Conservation (phyloP, 148 eudicot species). For the Spergularia marina region DNA sequence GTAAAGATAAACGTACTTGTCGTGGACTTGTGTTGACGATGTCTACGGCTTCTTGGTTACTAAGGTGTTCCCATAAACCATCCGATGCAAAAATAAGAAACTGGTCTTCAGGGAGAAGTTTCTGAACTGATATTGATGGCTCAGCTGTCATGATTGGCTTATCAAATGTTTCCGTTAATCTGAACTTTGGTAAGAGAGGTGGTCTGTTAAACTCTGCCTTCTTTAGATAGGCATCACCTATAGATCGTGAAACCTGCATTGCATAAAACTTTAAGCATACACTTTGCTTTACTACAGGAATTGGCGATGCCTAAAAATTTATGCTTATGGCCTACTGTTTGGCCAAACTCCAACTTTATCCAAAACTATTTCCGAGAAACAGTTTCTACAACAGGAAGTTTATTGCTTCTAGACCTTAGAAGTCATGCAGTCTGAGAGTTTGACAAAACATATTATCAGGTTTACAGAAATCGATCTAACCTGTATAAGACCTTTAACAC, state of each 20-base stretch:
- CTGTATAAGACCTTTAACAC: conserved; percentile 89
- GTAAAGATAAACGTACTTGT: conserved; percentile 34
- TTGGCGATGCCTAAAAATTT: no score
- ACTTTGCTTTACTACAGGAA: no score
- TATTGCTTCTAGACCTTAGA: no score
- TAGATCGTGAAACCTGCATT: conserved; percentile 67
- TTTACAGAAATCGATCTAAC: conserved; percentile 23
- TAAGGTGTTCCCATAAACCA: conserved; percentile 85
- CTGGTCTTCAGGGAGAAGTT: conserved; percentile 54
- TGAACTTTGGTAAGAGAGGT: conserved; percentile 59
- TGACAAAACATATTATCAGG: no score
- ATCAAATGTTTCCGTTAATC: conserved; percentile 50
- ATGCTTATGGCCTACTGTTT: no score
- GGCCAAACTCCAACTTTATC: no score
- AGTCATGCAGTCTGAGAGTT: no score
- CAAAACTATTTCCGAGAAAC: no score
- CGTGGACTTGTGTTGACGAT: conserved; percentile 55
- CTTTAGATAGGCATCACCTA: conserved; percentile 84
- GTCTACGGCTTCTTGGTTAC: conserved; percentile 75
- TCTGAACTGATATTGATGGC: conserved; percentile 56
- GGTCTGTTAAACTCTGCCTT: conserved; percentile 61
- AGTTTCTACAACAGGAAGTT: no score
- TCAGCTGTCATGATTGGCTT: conserved; percentile 63
- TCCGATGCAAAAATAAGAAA: conserved; percentile 83
- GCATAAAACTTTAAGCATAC: neutral